Conservation (phyloP, 495 filamentous ascomycete species). For the Ramalina peruviana region DNA sequence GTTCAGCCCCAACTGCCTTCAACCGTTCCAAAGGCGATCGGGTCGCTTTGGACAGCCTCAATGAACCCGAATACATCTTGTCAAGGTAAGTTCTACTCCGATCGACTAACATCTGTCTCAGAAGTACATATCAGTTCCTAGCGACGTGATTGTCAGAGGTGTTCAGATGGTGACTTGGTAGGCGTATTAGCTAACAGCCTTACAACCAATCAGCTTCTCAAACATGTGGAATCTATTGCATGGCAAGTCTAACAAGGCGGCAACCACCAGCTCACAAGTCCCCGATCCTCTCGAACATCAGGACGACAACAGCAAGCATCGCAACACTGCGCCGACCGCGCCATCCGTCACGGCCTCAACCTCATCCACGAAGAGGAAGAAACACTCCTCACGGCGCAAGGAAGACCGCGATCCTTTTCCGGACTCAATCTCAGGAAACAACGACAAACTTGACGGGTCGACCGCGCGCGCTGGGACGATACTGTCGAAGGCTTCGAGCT, state of each 20-base stretch:
- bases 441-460: too few species aligned
- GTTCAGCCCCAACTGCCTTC: too few species aligned
- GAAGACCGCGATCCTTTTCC: background rate
- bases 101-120: background rate
- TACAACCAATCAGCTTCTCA: slow-evolving; percentile 10
- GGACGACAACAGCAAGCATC: slow-evolving; percentile 11
- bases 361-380: slow-evolving; percentile 23
- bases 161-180: background rate
- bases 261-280: slow-evolving; percentile 3
- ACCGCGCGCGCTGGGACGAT: too few species aligned
- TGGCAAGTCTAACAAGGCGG: slow-evolving; percentile 22
- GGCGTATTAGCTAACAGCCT: background rate
- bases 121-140: slow-evolving; percentile 7
- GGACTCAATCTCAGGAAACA: slow-evolving; percentile 13
- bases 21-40: too few species aligned
- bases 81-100: background rate
- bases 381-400: background rate
- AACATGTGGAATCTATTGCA: slow-evolving; percentile 27
- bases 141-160: slow-evolving; percentile 1
- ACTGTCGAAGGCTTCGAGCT: too few species aligned
- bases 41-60: too few species aligned
- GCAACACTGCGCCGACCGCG: slow-evolving; percentile 10
- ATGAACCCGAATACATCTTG: too few species aligned
- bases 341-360: slow-evolving; percentile 22
- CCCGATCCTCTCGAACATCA: background rate